Evolutionary conservation across 2,329 filamentous ascomycete genomes (phyloP), one percentile per base, ranked within the genome.

Genomic region (Colletotrichum horii): DNA sequence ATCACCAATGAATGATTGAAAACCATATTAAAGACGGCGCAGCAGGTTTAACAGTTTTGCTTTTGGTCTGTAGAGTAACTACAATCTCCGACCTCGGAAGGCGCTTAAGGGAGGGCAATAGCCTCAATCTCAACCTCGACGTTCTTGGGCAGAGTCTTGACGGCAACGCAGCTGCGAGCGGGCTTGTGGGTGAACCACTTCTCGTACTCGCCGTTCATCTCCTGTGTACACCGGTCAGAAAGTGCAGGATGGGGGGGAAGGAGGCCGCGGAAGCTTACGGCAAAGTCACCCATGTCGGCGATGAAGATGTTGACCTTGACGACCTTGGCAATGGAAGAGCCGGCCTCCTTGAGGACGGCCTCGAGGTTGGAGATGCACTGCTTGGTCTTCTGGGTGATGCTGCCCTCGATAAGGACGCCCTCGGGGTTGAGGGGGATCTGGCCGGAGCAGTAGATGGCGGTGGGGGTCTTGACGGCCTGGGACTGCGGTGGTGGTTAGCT

Each of bases 221-320:
- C 92, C 83, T 90, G 74, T n/a, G 16, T 19, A 8, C 14, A 15
- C 7, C 48, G 60, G 30, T 72, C 2, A 71, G 68, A n/a, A 14
- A 30, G 12, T 26, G 22, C 58, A 22, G 8, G n/a, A 11, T 15
- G 8, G 4, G 3, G 12, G 9, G 15, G 6, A 28, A 16, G 32
- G 32, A 28, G 38, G 12, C 26, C 38, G 11, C 24, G 28, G 22
- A 22, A 19, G 83, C 88, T 79, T 82, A 90, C 89, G 66, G 91
- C 93, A 83, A 98, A 98, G 86, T 97, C 90, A 78, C 90, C 91
- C 96, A 98, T 98, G 85, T 97, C 94, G 66, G 94, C 93, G 77
- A 98, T 88, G 90, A 98, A 98, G 83, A 98, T 94, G 83, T 93
- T 95, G 80, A 96, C 94, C 91, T 98, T 98, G 87, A 98, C 94